phyloP scores from a whole-genome alignment of 2,329 filamentous ascomycete genomes.

The Phyllosticta capitalensis region DNA sequence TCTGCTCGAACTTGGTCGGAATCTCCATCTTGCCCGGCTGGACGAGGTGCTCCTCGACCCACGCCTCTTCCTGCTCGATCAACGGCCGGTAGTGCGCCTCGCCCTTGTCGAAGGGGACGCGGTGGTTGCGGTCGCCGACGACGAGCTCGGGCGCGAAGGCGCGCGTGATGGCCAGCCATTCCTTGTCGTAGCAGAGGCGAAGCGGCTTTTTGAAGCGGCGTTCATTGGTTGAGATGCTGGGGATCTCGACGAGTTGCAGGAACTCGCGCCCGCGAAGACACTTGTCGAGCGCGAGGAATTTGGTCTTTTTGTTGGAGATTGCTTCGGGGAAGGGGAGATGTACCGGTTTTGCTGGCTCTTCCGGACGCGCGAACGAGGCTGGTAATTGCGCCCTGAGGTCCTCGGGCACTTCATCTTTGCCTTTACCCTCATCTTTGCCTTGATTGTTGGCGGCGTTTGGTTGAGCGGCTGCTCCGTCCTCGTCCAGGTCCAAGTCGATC shows the following conservation, averaged over 20 bases:
- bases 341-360: slow-evolving; percentile 32
- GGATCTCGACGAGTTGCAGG: slow-evolving; percentile 59
- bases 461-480: slow-evolving; percentile 6
- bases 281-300: slow-evolving; percentile 88
- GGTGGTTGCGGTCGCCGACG: slow-evolving; percentile 46
- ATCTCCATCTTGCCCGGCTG: slow-evolving; percentile 52
- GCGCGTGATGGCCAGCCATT: slow-evolving; percentile 91
- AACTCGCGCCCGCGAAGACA: slow-evolving; percentile 72
- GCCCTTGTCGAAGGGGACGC: slow-evolving; percentile 51
- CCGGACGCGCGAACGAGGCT: slow-evolving; percentile 51
- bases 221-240: slow-evolving; percentile 32
- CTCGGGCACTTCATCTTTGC: slow-evolving; percentile 41
- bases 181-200: slow-evolving; percentile 70
- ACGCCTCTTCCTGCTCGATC: slow-evolving; percentile 62
- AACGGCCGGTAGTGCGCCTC: slow-evolving; percentile 57
- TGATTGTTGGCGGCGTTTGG: neutral
- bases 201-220: slow-evolving; percentile 38
- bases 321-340: slow-evolving; percentile 51
- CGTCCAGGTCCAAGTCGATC: slow-evolving; percentile 29
- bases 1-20: slow-evolving; percentile 67
- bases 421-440: neutral
- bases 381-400: slow-evolving; percentile 66
- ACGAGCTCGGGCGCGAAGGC: slow-evolving; percentile 55
- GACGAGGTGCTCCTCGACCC: slow-evolving; percentile 72
- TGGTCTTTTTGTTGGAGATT: slow-evolving; percentile 70